Base-by-base conservation (phyloP, 371 early-diverging fungal species). In the Actinomucor elegans region DNA sequence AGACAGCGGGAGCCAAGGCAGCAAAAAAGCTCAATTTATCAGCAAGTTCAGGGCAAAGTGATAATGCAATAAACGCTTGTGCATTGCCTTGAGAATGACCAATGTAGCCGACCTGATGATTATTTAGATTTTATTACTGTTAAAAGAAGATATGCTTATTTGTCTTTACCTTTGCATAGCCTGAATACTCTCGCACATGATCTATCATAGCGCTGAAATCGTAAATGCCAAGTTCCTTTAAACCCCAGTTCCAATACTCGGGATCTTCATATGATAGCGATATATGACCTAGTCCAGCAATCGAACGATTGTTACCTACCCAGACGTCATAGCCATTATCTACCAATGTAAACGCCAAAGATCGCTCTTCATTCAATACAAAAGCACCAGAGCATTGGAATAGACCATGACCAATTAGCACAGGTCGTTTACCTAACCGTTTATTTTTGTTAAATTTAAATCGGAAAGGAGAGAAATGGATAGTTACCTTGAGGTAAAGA, bases 81-180 rank as follows among this genome's bases (percentile, higher is more conserved):
- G 84, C 75, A 52, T 79, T 81, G 17, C 84, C 84, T 55, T 84
- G 84, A 21, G 81, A 81, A 52, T 81, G 80, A 2, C 84, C 84
- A 52, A 84, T 73, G 40, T 67, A 80, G 10, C 66, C 75, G 27
- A 84, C 61, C 67, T 77, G 42, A 5, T 9, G 7, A n/a, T 29
- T 20, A 24, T 41, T 4, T 38, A n/a, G n/a, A n/a, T n/a, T n/a
- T n/a, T n/a, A n/a, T 21, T 48, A 42, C 24, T 9, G 54, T 36
- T 33, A 42, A 24, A 23, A 26, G 12, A 41, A 4, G n/a, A 41
- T 41, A 26, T 12, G 12, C 9, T 15, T 18, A 21, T 9, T 14
- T 23, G 14, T 21, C 14, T 33, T 31, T 55, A 72, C 71, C 61
- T 58, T 75, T 27, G 51, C 32, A 27, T 46, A 51, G 1, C 61